Evolutionary conservation across 179 eudicot genomes (phyloP).

Genomic region (Beta lomatogona): DNA sequence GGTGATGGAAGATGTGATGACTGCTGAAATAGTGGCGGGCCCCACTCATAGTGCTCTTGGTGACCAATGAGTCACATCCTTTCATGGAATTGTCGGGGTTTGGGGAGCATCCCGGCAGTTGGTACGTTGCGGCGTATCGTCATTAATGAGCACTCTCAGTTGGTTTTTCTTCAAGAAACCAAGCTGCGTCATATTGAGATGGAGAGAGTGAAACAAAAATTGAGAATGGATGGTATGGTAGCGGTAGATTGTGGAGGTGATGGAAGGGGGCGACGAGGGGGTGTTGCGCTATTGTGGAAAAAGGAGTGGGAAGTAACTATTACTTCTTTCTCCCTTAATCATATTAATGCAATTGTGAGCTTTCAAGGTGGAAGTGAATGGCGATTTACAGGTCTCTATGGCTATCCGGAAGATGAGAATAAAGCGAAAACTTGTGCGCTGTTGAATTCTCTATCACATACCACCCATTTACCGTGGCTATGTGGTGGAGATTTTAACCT

Average conservation of each 20-base stretch:
- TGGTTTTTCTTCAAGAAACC: background rate
- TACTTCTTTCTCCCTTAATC: background rate
- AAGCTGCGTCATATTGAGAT: background rate
- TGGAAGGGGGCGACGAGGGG: background rate
- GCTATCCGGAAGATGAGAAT: background rate
- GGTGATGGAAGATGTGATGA: too few relatives aligned
- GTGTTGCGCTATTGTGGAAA: background rate
- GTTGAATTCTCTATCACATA: fast-evolving
- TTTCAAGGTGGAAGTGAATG: background rate
- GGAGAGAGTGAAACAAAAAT: background rate
- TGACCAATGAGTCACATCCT: too few relatives aligned
- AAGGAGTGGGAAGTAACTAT: fast-evolving
- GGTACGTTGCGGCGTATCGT: background rate
- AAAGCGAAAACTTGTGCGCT: background rate
- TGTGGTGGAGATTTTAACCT: background rate
- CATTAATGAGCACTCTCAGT: background rate
- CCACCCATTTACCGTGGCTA: fast-evolving
- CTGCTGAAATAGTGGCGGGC: too few relatives aligned
- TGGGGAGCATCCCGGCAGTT: background rate
- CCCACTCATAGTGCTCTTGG: too few relatives aligned
- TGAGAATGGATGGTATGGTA: background rate
- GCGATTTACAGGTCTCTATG: background rate
- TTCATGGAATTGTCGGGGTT: background rate
- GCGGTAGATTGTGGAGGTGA: background rate
- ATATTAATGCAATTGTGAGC: background rate